A percentile compares a stretch with the other conserved stretches of the same genome.
Conservation (phyloP, 2,329 filamentous ascomycete genomes). For the Ceratocystis variospora region DNA sequence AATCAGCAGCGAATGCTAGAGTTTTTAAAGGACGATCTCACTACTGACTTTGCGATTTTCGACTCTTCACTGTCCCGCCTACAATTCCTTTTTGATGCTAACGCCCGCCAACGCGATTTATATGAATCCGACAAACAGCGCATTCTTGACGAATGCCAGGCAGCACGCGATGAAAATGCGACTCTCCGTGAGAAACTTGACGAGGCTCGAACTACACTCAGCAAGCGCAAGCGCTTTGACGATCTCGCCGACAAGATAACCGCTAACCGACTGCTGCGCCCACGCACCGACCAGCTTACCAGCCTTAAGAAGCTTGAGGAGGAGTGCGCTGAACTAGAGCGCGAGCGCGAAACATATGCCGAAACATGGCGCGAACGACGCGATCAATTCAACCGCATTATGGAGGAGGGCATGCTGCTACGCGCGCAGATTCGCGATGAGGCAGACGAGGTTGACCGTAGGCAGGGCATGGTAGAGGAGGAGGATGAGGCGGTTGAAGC, state of each 20-base stretch:
- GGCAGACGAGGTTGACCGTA: slow-evolving; percentile 82
- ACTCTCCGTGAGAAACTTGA: slow-evolving; percentile 62
- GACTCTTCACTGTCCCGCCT: slow-evolving; percentile 76
- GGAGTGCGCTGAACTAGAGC: slow-evolving; percentile 76
- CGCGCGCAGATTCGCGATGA: slow-evolving; percentile 79
- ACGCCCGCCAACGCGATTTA: slow-evolving; percentile 66
- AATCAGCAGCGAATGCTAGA: slow-evolving; percentile 36
- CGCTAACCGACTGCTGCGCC: slow-evolving; percentile 61
- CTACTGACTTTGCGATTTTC: slow-evolving; percentile 78
- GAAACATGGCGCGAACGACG: slow-evolving; percentile 72
- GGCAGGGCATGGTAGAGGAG: slow-evolving; percentile 66
- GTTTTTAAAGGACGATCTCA: slow-evolving; percentile 69
- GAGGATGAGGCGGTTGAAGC: slow-evolving; percentile 45
- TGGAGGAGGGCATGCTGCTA: slow-evolving; percentile 81
- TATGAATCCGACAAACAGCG: slow-evolving; percentile 69
- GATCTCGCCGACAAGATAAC: slow-evolving; percentile 78
- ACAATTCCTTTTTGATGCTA: slow-evolving; percentile 73
- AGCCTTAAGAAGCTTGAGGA: slow-evolving; percentile 71
- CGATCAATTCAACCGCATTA: slow-evolving; percentile 76
- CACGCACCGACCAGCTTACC: slow-evolving; percentile 68
- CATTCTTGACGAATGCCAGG: slow-evolving; percentile 65
- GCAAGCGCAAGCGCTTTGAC: slow-evolving; percentile 73
- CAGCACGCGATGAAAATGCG: slow-evolving; percentile 61
- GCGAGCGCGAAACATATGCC: slow-evolving; percentile 68
- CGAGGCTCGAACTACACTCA: slow-evolving; percentile 58